Evolutionary conservation across 345 rosid genomes (phyloP).

Genomic region (Iberis pinnata): DNA sequence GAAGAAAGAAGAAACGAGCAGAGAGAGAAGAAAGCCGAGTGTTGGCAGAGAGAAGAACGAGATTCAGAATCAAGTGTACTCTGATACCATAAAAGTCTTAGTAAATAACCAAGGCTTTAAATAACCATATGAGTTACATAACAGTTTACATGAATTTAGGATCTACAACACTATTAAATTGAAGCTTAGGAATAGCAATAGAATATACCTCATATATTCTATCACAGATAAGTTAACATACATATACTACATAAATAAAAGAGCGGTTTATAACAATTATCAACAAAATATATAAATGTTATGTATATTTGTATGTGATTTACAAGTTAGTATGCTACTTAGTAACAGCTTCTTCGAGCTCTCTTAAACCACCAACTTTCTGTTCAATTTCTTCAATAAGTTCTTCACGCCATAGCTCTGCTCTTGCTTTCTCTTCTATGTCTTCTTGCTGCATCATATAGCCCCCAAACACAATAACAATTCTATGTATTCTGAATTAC

Average conservation of each 20-base stretch:
- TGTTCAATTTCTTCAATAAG: constrained; percentile 91
- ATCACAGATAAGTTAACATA: no score
- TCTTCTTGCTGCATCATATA: constrained; percentile 70
- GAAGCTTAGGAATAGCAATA: no score
- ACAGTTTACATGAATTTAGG: no score
- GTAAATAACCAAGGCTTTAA: no score
- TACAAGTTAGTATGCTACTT: constrained; percentile 37
- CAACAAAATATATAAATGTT: neutral
- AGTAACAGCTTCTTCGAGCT: constrained; percentile 72
- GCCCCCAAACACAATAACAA: neutral
- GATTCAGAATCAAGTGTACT: no score
- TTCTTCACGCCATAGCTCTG: constrained; percentile 89
- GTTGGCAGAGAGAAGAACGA: no score
- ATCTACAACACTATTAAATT: no score
- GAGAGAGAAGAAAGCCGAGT: no score
- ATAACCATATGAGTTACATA: no score
- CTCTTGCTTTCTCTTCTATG: constrained; percentile 79
- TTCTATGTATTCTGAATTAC: neutral
- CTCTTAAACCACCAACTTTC: constrained; percentile 76
- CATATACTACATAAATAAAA: neutral
- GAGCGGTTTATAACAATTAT: constrained; percentile 10
- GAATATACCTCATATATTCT: no score
- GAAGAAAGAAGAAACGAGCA: no score
- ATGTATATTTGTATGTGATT: constrained; percentile 7
- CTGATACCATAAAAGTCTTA: no score